Conservation (phyloP, 495 filamentous ascomycete genomes). For the Penicillium taxi region DNA sequence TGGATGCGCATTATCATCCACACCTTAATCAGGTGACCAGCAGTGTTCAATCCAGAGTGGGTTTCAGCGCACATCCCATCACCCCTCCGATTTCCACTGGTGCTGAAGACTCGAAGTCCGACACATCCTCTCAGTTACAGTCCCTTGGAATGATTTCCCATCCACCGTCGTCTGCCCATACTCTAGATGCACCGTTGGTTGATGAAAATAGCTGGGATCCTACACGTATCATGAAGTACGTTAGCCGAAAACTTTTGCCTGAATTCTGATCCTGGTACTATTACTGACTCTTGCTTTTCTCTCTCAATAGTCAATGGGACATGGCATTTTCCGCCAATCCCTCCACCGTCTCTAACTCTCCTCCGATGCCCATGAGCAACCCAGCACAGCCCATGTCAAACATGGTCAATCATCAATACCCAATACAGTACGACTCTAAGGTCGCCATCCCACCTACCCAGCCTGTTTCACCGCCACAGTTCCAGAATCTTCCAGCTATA, state of each 20-base stretch:
- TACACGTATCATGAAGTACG: conserved; percentile 87
- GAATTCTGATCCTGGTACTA: background rate
- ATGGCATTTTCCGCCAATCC: conserved; percentile 70
- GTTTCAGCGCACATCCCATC: conserved; percentile 68
- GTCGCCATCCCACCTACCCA: conserved; percentile 33
- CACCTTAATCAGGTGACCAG: conserved; percentile 26
- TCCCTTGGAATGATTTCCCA: conserved; percentile 66
- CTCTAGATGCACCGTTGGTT: conserved; percentile 48
- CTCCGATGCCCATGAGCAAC: conserved; percentile 34
- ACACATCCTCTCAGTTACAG: conserved; percentile 65
- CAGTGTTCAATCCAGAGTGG: conserved; percentile 54
- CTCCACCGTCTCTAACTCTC: conserved; percentile 43
- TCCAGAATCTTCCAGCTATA: conserved; percentile 52
- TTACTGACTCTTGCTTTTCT: background rate
- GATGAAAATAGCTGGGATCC: conserved; percentile 84
- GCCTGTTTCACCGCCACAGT: conserved; percentile 46
- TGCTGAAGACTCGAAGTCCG: conserved; percentile 68
- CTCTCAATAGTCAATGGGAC: conserved; percentile 70
- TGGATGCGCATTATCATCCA: conserved; percentile 39
- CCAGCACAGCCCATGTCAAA: conserved; percentile 26
- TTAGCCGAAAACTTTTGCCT: background rate
- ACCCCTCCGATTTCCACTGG: conserved; percentile 75
- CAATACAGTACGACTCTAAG: conserved; percentile 34
- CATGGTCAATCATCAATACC: conserved; percentile 27
- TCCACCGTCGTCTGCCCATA: conserved; percentile 36